phyloP scores from a whole-genome alignment of 345 rosid species.

The Eucalyptus marginata region DNA sequence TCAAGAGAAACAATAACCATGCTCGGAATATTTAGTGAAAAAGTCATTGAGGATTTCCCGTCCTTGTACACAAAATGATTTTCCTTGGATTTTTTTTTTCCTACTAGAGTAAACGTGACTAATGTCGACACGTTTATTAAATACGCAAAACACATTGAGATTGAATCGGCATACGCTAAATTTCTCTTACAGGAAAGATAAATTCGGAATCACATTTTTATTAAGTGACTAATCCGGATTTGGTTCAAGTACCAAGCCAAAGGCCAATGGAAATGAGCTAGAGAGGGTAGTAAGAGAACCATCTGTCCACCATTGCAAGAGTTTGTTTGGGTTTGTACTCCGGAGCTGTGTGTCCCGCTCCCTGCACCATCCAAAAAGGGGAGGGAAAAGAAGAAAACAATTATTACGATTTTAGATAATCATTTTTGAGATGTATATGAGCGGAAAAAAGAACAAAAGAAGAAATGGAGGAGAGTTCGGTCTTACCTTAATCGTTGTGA shows the following conservation, averaged over 20 bases:
- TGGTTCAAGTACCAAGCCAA: neutral
- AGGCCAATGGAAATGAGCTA: neutral
- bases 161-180: neutral
- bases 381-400: neutral
- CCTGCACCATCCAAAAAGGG: neutral
- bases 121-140: too few relatives aligned
- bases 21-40: neutral
- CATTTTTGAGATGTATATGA: neutral
- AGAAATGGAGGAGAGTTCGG: neutral
- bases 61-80: neutral
- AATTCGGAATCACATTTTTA: neutral
- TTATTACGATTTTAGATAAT: neutral
- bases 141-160: neutral
- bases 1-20: neutral
- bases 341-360: neutral
- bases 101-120: neutral
- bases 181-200: neutral
- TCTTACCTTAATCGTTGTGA: neutral
- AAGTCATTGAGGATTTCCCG: neutral
- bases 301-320: neutral
- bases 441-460: too few relatives aligned
- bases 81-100: neutral
- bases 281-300: neutral
- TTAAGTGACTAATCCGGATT: neutral
- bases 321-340: neutral